phyloP scores from a whole-genome alignment of 495 filamentous ascomycete genomes.

The Tetracladium marchalianum region DNA sequence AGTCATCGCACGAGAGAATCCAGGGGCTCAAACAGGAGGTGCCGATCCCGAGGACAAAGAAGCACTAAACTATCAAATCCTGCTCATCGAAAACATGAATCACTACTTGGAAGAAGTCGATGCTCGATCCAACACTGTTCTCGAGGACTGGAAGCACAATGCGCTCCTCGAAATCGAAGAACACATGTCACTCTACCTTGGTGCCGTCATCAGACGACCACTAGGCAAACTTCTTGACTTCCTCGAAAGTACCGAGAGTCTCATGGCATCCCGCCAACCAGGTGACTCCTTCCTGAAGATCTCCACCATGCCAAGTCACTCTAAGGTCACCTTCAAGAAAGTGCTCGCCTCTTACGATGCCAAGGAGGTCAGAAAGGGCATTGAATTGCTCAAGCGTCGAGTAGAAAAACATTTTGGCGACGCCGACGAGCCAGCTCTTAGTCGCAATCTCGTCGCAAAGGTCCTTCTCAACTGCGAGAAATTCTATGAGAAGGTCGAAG shows the following conservation, averaged over 20 bases:
- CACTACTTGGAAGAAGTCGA: conserved; percentile 90
- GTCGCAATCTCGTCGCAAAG: conserved; percentile 58
- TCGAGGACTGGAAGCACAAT: conserved; percentile 70
- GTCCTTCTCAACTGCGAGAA: conserved; percentile 75
- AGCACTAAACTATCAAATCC: conserved; percentile 88
- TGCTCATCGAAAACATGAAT: conserved; percentile 98
- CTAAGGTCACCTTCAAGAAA: conserved; percentile 74
- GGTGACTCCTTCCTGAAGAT: conserved; percentile 37
- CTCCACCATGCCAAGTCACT: conserved; percentile 67
- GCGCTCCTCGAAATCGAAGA: conserved; percentile 74
- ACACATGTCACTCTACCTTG: conserved; percentile 78
- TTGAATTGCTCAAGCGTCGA: conserved; percentile 76
- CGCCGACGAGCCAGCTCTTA: conserved; percentile 59
- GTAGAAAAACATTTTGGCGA: conserved; percentile 96
- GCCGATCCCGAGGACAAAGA: conserved; percentile 89
- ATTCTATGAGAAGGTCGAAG: conserved; percentile 64
- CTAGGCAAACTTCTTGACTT: conserved; percentile 86
- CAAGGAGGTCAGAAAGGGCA: conserved; percentile 74
- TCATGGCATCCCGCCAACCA: conserved; percentile 37
- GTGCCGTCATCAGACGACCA: conserved; percentile 78
- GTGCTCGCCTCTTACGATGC: conserved; percentile 66
- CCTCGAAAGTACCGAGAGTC: conserved; percentile 69
- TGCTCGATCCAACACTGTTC: conserved; percentile 56
- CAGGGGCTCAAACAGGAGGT: conserved; percentile 46
- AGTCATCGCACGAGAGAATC: conserved; percentile 90